Base-by-base conservation (phyloP, 2,329 filamentous ascomycete species). In the Curvularia sp. region DNA sequence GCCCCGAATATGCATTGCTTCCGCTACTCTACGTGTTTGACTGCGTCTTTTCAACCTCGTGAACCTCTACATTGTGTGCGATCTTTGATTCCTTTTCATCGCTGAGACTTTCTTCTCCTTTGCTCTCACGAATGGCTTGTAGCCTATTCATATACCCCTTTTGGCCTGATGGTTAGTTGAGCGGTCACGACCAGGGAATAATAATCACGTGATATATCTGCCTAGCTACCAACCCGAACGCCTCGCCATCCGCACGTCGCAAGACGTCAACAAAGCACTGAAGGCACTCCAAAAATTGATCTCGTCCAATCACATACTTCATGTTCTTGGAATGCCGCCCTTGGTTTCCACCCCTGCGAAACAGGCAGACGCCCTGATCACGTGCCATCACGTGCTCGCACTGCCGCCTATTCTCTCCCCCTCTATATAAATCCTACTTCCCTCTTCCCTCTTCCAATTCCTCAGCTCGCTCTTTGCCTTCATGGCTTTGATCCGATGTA, bases 401-500 rank as follows among this genome's bases (percentile, higher is more conserved):
- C 22, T 48, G 15, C 44, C n/a, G 28, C 26, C 44, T 31, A 20
- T 2, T 20, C 44, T 18, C 20, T 33, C 10, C n/a, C 3, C 4
- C n/a, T 18, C n/a, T 48, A 49, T 35, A 35, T 49, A 49, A 28
- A 18, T 18, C 10, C 70, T 4, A 18, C 10, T 24, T 20, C 12
- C 30, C 30, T 31, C 47, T 4, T 24, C 42, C 38, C 48, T 31
- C 10, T 44, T 15, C 13, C 9, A n/a, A n/a, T 30, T 30, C 41
- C 35, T 24, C 49, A 50, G 22, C 48, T 41, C 46, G 47, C 46
- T 61, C 53, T 56, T 61, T 56, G 50, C 48, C 55, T 31, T 33
- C 28, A 1, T 24, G 55, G 55, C 53, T 53, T 26, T 51, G 53
- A 55, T 39, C 48, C 26, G 39, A 56, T 58, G 52, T 56, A 61